These are phyloP conservation scores for Suillus paluster DNA, from an alignment of 768 basidiomycete genomes.

Conservation along the genomic window DNA sequence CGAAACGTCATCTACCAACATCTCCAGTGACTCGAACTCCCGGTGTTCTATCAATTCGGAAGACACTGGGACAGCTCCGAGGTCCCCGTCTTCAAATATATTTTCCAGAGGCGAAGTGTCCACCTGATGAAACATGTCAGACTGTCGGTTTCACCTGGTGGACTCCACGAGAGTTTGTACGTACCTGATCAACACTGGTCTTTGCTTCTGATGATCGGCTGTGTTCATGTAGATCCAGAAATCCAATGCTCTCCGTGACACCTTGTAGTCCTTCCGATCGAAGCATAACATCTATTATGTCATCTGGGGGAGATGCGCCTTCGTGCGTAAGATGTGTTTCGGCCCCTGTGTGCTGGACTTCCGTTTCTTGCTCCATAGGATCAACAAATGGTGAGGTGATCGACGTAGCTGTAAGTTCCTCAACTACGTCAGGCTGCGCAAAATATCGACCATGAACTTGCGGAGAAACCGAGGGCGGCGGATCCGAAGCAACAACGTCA, in stretches of 20 bases:
- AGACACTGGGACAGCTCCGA: neutral
- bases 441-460: neutral
- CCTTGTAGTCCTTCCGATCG: neutral
- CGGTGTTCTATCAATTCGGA: neutral
- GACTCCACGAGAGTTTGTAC: neutral
- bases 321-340: neutral
- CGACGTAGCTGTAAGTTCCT: neutral
- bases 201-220: neutral
- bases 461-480: neutral
- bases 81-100: neutral
- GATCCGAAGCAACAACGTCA: neutral
- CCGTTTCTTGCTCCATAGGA: neutral
- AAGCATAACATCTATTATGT: neutral
- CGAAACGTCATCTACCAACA: neutral
- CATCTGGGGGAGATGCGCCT: neutral
- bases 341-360: neutral
- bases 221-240: neutral
- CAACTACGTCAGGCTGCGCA: neutral
- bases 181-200: neutral
- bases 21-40: neutral
- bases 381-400: neutral
- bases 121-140: neutral
- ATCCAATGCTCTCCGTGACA: constrained; percentile 2
- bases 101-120: neutral
- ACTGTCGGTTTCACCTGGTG: no score